Evolutionary conservation across 2,329 filamentous ascomycete species (phyloP), one percentile per base, ranked within the genome.

Genomic region (Trichoderma citrinoviride): DNA sequence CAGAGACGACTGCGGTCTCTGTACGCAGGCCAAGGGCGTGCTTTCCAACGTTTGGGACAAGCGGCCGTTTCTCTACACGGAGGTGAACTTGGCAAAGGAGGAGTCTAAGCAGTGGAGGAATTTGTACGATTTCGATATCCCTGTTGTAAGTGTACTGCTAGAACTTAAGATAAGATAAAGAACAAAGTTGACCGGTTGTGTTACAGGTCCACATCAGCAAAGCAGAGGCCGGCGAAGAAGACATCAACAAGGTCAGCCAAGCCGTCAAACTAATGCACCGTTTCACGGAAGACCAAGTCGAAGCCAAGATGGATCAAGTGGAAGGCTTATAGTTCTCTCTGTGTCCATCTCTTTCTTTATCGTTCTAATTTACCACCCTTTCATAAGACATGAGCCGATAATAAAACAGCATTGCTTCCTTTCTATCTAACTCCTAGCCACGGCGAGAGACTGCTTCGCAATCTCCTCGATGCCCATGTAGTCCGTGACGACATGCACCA

Each of bases 111-210:
- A 80, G 25, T 94, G 91, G 91, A 87, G 85, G 71, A 82, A 88
- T 55, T 72, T 92, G 1, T 94, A 94, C 73, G 90, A 93, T 65
- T 91, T 93, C 74, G 91, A 94, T 70, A 90, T 91, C 7, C 91
- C 91, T 0, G 91, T 93, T 72, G 90, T 93, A 79, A 72, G 83
- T 76, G 0, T 5, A 19, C 4, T 19, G 14, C 2, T 19, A 14
- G 0, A 14, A 14, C 14, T 14, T 5, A 12, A 12, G 29, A 3
- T n/a, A n/a, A n/a, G 8, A 3, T 3, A 10, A 19, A 7, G 10
- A 4, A 3, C 8, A 14, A 14, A 46, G 6, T 5, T 21, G 10
- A 1, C 7, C 0, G n/a, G 23, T n/a, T 14, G 44, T 14, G 14
- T 3, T 37, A 65, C 49, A 87, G 85, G 85, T 87, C 68, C 85